These are phyloP conservation scores for Hortiboletus flavorubellus DNA, from an alignment of 768 basidiomycete genomes.

Conservation along the genomic window DNA sequence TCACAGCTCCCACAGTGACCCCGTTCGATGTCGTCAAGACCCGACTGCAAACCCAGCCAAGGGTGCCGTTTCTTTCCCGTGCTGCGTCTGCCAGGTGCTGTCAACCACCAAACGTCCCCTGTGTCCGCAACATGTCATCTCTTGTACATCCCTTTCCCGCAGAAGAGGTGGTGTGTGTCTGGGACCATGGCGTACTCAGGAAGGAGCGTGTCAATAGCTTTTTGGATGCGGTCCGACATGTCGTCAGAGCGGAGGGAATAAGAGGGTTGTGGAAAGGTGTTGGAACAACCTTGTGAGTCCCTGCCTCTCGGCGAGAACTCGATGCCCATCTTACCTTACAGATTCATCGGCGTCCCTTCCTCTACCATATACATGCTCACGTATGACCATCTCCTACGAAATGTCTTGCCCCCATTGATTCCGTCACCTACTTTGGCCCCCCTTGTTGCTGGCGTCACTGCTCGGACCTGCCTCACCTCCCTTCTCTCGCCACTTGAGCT, in stretches of 20 bases:
- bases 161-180: constrained; percentile 74
- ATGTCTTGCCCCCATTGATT: constrained; percentile 57
- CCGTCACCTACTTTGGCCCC: constrained; percentile 57
- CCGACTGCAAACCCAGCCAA: constrained; percentile 89
- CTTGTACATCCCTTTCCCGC: constrained; percentile 52
- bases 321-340: constrained; percentile 29
- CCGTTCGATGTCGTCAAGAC: constrained; percentile 99
- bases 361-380: constrained; percentile 93
- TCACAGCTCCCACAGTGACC: constrained; percentile 67
- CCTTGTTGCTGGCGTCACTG: constrained; percentile 76
- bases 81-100: constrained; percentile 62
- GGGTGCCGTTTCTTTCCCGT: constrained; percentile 43
- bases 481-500: constrained; percentile 88
- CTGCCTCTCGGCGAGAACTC: neutral
- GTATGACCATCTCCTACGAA: constrained; percentile 81
- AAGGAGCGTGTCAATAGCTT: constrained; percentile 81
- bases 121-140: constrained; percentile 78
- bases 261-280: constrained; percentile 94
- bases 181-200: constrained; percentile 68
- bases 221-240: constrained; percentile 76
- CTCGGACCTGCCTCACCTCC: constrained; percentile 76
- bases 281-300: constrained; percentile 79
- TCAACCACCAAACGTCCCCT: constrained; percentile 52
- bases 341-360: constrained; percentile 88
- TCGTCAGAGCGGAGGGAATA: constrained; percentile 77